Evolutionary conservation across 805 yeast species (phyloP), one percentile per base, ranked within the genome.

Genomic region (Komagataella pastoris): DNA sequence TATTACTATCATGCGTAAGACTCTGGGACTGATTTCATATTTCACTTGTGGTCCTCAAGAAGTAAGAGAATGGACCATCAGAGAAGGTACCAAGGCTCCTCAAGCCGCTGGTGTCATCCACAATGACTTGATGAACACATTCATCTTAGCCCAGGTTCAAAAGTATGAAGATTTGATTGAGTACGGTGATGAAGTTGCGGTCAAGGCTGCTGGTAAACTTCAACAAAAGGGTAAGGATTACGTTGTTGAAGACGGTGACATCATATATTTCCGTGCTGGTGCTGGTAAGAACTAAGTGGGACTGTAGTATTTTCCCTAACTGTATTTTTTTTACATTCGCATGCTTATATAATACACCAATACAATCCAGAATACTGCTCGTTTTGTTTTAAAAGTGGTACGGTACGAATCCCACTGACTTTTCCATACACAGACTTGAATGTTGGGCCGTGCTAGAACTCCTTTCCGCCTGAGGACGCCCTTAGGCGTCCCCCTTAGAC

Each of bases 91-190:
- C 48, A 83, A 87, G 60, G 97, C 97, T 51, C 99, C 99, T n/a
- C 89, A 86, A 64, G 98, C 99, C 47, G 99, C 99, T 19, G 98
- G 97, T 66, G 96, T 93, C 47, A 91, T 91, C 61, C 99, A 93
- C 69, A 84, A 88, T 6, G 97, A 88, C 64, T 68, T 88, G 52
- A 82, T 84, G 68, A 79, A 82, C 59, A 85, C 95, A 0, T 89
- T 89, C 63, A 79, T 89, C 48, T 77, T 79, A 61, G 95, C 93
- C 7, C 80, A 82, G 53, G 85, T 89, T 24, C 74, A 78, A 61
- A 84, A 84, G 59, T 84, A 75, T 63, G 72, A 76, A 4, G 93
- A 86, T 58, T 65, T 84, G 51, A 59, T 65, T 7, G 76, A 72
- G 40, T 74, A 72, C 24, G 75, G 82, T 54, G 78, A 77, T 56